phyloP scores from a whole-genome alignment of 1,284 basidiomycete species.

The Cutaneotrichosporon mucoides region DNA sequence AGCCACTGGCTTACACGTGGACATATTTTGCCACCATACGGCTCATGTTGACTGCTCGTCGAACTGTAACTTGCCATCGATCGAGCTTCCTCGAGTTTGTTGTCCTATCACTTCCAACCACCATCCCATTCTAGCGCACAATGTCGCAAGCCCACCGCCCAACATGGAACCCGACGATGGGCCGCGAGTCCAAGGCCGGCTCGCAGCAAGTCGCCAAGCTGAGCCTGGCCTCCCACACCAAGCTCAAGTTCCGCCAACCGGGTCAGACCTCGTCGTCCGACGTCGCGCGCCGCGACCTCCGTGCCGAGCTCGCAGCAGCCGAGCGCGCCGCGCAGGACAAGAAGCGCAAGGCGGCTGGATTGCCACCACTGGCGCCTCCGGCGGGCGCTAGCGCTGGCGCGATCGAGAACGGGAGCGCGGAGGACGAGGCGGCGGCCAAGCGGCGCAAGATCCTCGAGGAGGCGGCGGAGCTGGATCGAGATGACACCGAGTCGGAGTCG shows the following conservation, averaged over 20 bases:
- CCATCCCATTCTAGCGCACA: conserved; percentile 4
- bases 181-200: conserved; percentile 62
- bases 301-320: conserved; percentile 72
- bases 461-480: conserved; percentile 76
- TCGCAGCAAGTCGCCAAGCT: conserved; percentile 83
- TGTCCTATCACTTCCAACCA: background rate
- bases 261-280: conserved; percentile 75
- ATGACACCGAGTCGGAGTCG: conserved; percentile 70
- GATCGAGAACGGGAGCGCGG: conserved; percentile 25
- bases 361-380: conserved; percentile 50
- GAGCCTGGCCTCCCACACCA: conserved; percentile 87
- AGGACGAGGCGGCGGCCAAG: conserved; percentile 64
- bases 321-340: conserved; percentile 77
- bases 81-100: no score
- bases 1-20: no score
- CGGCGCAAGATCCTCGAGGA: conserved; percentile 76
- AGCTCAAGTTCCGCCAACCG: conserved; percentile 89
- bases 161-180: conserved; percentile 49
- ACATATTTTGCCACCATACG: no score
- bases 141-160: conserved; percentile 51
- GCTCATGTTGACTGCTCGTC: no score
- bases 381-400: conserved; percentile 21
- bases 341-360: conserved; percentile 81
- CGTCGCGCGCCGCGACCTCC: conserved; percentile 70
- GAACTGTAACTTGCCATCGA: no score